Evolutionary conservation across 75 land plant species (phyloP), one percentile per base, ranked within the genome.

Genomic region (Pinus taeda): DNA sequence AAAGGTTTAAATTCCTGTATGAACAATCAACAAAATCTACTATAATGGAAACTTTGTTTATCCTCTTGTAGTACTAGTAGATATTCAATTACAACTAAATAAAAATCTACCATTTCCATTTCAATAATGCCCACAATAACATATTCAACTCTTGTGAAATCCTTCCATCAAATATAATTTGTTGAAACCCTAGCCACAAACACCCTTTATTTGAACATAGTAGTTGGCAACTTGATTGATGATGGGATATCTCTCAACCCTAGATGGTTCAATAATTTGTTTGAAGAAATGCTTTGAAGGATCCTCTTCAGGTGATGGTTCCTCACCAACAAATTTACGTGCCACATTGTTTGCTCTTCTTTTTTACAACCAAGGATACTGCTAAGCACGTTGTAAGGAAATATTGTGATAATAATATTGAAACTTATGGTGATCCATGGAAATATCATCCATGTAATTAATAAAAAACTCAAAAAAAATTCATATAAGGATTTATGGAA

Each of bases 121-220:
- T 18, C 76, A 8, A 33, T 17, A 71, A 71, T 71, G 21, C 8
- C 42, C 24, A 3, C 24, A 8, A 9, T 20, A 63, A 53, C 1
- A 57, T 3, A 15, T 15, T 70, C 57, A 79, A 24, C 36, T 65
- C 77, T 80, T 76, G 56, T 83, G 96, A 75, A 95, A 77, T 60
- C 91, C 89, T 81, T 93, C 95, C 94, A 88, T 91, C 75, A 93
- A 75, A 77, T 93, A 91, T 61, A 93, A 57, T 78, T 85, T 89
- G 65, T 79, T 85, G 77, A 95, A 91, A 76, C 90, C 93, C 86
- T 93, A 96, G 13, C 92, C 96, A 21, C 90, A 84, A 76, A 26
- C 88, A 93, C 73, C 96, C 82, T 96, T 96, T 39, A 96, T 92
- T 83, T 96, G 98, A 83, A 88, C 89, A 84, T 96, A 96, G 75